A percentile compares a stretch with the other conserved stretches of the same genome.
Conservation (phyloP, 2,329 filamentous ascomycete genomes). For the Fusarium coicis region DNA sequence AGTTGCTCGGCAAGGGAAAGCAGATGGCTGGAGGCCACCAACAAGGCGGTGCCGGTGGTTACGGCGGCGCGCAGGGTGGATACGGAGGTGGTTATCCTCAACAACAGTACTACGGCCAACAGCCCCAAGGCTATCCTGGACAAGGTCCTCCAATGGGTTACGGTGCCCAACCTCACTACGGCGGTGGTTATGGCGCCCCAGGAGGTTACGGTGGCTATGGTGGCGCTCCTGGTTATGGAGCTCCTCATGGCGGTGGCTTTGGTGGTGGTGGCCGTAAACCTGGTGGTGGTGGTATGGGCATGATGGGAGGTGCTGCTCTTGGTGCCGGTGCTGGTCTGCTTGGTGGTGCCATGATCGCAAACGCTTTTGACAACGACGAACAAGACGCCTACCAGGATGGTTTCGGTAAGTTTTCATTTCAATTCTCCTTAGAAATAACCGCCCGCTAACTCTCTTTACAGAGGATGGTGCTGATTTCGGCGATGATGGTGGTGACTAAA, state of each 20-base stretch:
- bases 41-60: conserved; percentile 29
- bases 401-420: conserved; percentile 48
- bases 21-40: conserved; percentile 47
- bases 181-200: conserved; percentile 32
- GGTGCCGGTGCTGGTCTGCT: conserved; percentile 85
- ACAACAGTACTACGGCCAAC: conserved; percentile 43
- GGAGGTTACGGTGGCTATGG: conserved; percentile 43
- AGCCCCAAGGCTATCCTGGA: conserved; percentile 39
- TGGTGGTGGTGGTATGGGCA: conserved; percentile 66
- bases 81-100: conserved; percentile 46
- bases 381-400: conserved; percentile 65
- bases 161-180: conserved; percentile 42
- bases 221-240: conserved; percentile 43
- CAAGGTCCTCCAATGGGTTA: conserved; percentile 44
- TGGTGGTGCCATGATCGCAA: conserved; percentile 77
- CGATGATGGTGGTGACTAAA: conserved; percentile 38
- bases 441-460: conserved; percentile 38
- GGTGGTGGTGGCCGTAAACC: conserved; percentile 50
- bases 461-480: conserved; percentile 48
- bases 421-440: neutral
- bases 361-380: conserved; percentile 72
- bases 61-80: conserved; percentile 29
- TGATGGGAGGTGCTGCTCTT: conserved; percentile 77
- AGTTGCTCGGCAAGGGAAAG: conserved; percentile 62
- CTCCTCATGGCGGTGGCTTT: conserved; percentile 48